Base-by-base conservation (phyloP, 2,329 filamentous ascomycete genomes). In the Onygenales sp. region DNA sequence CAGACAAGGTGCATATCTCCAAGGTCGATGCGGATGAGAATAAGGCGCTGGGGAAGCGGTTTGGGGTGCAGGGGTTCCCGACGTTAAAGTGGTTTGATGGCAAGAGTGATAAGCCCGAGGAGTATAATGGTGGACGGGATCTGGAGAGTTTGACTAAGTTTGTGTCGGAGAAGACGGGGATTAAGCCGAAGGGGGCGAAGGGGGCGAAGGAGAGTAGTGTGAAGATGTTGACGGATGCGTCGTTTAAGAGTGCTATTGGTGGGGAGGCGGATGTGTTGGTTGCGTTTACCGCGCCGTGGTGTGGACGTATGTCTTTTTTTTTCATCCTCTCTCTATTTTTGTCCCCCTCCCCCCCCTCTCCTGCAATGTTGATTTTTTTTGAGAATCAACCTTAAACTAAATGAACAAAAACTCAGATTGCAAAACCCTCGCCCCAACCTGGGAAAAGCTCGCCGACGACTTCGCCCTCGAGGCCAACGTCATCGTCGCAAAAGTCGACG, bases 81-180 rank as follows among this genome's bases (percentile, higher is more conserved):
- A 98, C 93, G 0, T 76, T 98, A 66, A 98, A 98, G 75, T 98
- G 83, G 80, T 98, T 98, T 66, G 91, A 97, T 72, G 93, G 93
- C 62, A 94, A 94, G 80, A 92, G 86, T 69, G 84, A 89, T 56
- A 85, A 81, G 66, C 91, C 92, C 0, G 75, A 80, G 58, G 90
- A 96, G 57, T 98, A 97, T 77, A 86, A 81, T 56, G 85, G 88
- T 56, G 90, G 88, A 35, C 83, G 93, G 54, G 92, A 96, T 69
- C 69, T 98, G 31, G 93, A 97, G 63, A 89, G 86, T 69, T 75
- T 98, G 73, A 79, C 78, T 51, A 78, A 79, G 47, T 98, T 93
- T 71, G 83, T 98, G 57, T 78, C 79, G 5, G 85, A 95, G 66
- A 95, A 97, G 83, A 91, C 88, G 7, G 88, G 89, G 50, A 71